A percentile compares a stretch with the other conserved stretches of the same genome.
These are phyloP conservation scores for Calycina herbarum DNA, from an alignment of 2,329 filamentous ascomycete genomes.

Conservation along the genomic window DNA sequence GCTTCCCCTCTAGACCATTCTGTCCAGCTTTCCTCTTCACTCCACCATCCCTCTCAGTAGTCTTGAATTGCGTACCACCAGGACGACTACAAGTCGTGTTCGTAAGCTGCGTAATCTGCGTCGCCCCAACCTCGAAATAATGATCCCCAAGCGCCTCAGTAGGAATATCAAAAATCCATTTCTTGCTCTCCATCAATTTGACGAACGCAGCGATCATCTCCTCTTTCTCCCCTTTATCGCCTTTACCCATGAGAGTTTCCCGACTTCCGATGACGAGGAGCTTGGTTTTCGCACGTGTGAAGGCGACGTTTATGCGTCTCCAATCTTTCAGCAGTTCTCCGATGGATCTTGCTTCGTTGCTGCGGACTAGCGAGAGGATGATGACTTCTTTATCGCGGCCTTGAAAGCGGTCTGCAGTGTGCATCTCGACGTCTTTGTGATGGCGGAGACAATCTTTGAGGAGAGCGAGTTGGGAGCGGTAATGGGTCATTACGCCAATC, in stretches of 20 bases:
- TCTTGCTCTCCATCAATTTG: slow-evolving; percentile 69
- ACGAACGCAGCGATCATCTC: slow-evolving; percentile 79
- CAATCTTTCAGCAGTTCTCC: slow-evolving; percentile 90
- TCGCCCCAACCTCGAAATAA: slow-evolving; percentile 56
- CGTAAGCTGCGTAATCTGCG: slow-evolving; percentile 44
- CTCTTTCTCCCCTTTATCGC: slow-evolving; percentile 65
- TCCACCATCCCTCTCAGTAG: slow-evolving; percentile 12
- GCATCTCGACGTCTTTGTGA: slow-evolving; percentile 75
- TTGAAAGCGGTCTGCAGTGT: slow-evolving; percentile 96
- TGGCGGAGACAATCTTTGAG: slow-evolving; percentile 71
- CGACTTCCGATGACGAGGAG: slow-evolving; percentile 83
- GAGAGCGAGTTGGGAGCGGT: slow-evolving; percentile 85
- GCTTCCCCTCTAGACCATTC: neutral
- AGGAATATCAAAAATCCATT: slow-evolving; percentile 79
- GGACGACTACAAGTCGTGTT: slow-evolving; percentile 11
- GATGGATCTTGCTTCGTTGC: slow-evolving; percentile 79
- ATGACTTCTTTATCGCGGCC: slow-evolving; percentile 94
- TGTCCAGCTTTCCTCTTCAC: neutral
- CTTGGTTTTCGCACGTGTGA: slow-evolving; percentile 91
- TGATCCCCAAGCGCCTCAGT: slow-evolving; percentile 65
- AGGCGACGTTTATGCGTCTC: slow-evolving; percentile 91
- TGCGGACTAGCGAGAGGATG: slow-evolving; percentile 82
- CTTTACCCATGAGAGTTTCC: slow-evolving; percentile 65
- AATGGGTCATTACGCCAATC: slow-evolving; percentile 95
- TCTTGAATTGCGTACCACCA: slow-evolving; percentile 19